Percentiles rank a stretch among this genome's conserved stretches.
Conservation (phyloP, 225 moss, liverwort and hornwort genomes). For the Pleurozium schreberi region DNA sequence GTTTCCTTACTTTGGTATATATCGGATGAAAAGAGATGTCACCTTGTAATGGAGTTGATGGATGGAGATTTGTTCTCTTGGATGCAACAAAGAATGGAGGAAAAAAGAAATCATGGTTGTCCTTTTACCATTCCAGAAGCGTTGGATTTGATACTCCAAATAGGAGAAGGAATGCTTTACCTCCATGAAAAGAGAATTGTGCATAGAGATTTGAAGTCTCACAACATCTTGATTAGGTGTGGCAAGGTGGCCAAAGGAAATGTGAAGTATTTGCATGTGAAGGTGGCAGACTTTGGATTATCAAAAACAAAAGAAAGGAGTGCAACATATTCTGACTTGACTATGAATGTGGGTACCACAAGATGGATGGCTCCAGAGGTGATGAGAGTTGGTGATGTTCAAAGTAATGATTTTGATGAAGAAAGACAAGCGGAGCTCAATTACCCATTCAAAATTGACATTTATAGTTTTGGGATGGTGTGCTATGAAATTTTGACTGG, state of each 20-base stretch:
- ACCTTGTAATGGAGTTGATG: background rate
- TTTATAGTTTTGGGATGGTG: background rate
- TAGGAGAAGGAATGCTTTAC: background rate
- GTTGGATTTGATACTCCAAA: background rate
- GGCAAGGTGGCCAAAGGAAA: rapidly evolving
- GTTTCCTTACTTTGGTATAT: background rate
- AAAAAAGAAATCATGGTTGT: no score
- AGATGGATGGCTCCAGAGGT: background rate
- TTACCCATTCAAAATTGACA: background rate
- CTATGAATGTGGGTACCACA: background rate
- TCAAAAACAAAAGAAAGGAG: background rate
- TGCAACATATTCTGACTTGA: background rate
- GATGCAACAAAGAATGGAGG: background rate
- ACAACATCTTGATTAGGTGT: background rate
- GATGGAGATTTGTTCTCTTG: background rate
- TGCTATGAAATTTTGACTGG: background rate
- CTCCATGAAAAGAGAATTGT: background rate
- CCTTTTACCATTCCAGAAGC: background rate
- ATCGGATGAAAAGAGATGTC: background rate
- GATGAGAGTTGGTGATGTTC: background rate
- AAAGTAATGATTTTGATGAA: background rate
- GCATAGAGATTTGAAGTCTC: background rate
- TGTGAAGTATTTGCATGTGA: background rate
- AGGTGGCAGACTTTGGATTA: background rate
- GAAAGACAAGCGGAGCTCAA: rapidly evolving